Percentiles rank a stretch among this genome's conserved stretches.
phyloP scores from a whole-genome alignment of 768 basidiomycete genomes.

The Flagelloscypha sp. region DNA sequence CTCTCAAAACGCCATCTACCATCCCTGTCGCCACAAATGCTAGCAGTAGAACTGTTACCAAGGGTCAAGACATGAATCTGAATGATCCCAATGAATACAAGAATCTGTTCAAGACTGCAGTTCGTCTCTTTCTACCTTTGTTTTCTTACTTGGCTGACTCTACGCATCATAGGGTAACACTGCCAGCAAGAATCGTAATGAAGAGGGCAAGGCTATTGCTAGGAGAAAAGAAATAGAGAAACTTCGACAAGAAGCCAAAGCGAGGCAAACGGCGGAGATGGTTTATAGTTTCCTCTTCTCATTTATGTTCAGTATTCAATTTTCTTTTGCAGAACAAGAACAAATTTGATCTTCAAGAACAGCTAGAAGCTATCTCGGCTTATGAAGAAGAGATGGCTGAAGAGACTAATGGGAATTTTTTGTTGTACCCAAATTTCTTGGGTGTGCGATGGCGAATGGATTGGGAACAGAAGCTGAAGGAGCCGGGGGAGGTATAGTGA shows the following conservation, averaged over 20 bases:
- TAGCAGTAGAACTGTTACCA: no score
- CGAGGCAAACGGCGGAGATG: constrained; percentile 45
- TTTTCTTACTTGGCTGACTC: no score
- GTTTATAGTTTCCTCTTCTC: constrained; percentile 29
- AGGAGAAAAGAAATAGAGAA: constrained; percentile 56
- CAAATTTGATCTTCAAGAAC: constrained; percentile 49
- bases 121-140: no score
- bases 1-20: no score
- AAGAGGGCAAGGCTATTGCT: no score
- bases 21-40: no score
- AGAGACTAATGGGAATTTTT: constrained; percentile 40
- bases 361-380: constrained; percentile 50
- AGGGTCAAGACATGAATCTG: no score
- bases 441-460: constrained; percentile 50
- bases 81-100: no score
- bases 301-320: constrained; percentile 1
- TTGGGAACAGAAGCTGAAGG: constrained; percentile 33
- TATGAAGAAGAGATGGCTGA: constrained; percentile 58
- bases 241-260: constrained; percentile 62
- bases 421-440: constrained; percentile 53
- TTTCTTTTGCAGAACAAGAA: constrained; percentile 28
- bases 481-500: constrained; percentile 23
- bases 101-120: no score
- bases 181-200: constrained; percentile 52
- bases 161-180: no score